Evolutionary conservation across 148 eudicot species (phyloP), one percentile per base, ranked within the genome.

Genomic region (Camellia japonica): DNA sequence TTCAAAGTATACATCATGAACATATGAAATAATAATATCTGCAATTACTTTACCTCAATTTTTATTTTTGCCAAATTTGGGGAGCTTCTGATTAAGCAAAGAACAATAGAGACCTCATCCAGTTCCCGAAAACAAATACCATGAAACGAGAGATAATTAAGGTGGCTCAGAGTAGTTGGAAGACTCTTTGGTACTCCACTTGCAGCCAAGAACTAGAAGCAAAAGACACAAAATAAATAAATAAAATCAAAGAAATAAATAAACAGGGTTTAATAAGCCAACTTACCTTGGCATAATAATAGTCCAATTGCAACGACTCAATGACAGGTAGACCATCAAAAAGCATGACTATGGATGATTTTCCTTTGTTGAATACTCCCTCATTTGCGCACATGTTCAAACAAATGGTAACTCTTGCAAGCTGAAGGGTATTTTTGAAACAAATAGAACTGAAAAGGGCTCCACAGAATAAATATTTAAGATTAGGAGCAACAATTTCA

Each of bases 51-150:
- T 0, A 88, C 90, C 43, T 85, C 84, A 65, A 88, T 84, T 10
- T 84, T 81, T 76, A 88, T 87, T 75, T 88, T 87, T 68, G 76
- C 74, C 71, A 88, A 78, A 71, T 84, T 86, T 47, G 90, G 90
- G 73, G 90, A 82, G 82, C 79, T 88, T 63, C 73, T 82, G 74
- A 88, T 84, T 66, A 88, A 80, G 67, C 83, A 82, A 80, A 86
- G 83, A 30, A 30, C 38, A 30, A 30, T 30, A 30, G 38, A 30
- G 38, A 30, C 38, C 1, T 30, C 38, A 30, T 79, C 82, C 84
- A 67, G 84, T 87, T 51, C 10, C 55, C 55, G 55, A 51, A 51
- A 51, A 9, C 7, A 51, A 51, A 51, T 51, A 51, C 10, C 55
- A 51, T 3, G 10, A 6, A 51, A 19, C 43, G 16, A 4, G 7